Base-by-base conservation (phyloP, 108 stramenopile species). In the Skeletonema menzelii region DNA sequence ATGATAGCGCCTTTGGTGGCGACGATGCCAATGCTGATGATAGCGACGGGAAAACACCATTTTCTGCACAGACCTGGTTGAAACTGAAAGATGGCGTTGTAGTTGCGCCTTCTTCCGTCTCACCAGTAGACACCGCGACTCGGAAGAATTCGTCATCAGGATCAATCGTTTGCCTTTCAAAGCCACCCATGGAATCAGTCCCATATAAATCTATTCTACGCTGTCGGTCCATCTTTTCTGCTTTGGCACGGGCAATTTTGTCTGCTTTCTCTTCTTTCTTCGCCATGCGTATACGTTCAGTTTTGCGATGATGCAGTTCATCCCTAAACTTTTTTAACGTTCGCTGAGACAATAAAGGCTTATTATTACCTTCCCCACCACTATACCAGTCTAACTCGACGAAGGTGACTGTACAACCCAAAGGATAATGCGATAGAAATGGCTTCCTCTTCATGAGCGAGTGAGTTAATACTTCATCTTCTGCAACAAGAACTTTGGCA, bases 361-460 rank as follows among this genome's bases (percentile, higher is more conserved):
- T 75, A 34, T 89, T 63, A 11, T 62, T 40, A 17, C 27, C 28
- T 38, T 66, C 63, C 19, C 78, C 71, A 0, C 71, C 71, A 63
- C 71, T 79, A 53, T 68, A 47, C 71, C 71, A 79, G 63, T 87
- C 87, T 10, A 94, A 59, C 61, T 94, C 93, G 19, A 90, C 90
- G 70, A 94, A 82, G 8, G 65, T 53, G 58, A 94, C 75, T 35
- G 85, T 69, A 15, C 84, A 76, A 55, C 76, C 76, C 0, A 88
- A 35, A 32, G 93, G 93, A 2, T 91, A 55, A 70, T 91, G 91
- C n/a, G 88, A 86, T 31, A 94, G 59, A 63, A 91, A 90, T 11
- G 83, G 79, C 70, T 90, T 77, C 55, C 89, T 82, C 60, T 89
- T 88, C 42, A 88, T 80, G 14, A 85, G 32, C 8, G 84, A 77